Conservation (phyloP, 495 filamentous ascomycete genomes). For the Xylaria curta region DNA sequence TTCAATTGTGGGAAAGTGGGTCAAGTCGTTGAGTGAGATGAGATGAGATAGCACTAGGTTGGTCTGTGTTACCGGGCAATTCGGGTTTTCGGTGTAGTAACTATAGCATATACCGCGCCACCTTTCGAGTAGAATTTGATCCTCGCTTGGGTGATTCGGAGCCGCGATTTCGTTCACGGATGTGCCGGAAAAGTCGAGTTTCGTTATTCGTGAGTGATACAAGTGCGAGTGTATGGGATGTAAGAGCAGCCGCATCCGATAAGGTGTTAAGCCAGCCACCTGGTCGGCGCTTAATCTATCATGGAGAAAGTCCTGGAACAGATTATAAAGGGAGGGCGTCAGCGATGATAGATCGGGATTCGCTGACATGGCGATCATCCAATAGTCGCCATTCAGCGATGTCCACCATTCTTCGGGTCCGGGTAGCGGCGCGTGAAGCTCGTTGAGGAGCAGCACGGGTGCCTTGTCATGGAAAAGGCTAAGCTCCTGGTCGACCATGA, state of each 20-base stretch:
- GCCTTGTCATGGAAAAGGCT: constrained; percentile 67
- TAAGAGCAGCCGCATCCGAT: constrained; percentile 57
- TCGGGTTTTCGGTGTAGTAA: constrained; percentile 43
- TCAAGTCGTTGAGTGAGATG: constrained; percentile 64
- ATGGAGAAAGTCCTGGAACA: constrained; percentile 62
- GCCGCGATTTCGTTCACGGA: neutral
- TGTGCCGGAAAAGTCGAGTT: constrained; percentile 53
- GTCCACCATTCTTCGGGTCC: constrained; percentile 61
- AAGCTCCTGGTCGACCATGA: constrained; percentile 71
- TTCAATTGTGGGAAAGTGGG: constrained; percentile 66
- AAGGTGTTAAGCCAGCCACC: constrained; percentile 45
- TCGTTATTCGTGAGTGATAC: constrained; percentile 55
- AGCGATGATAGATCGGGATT: constrained; percentile 46
- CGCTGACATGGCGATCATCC: constrained; percentile 57
- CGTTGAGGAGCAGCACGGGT: constrained; percentile 62
- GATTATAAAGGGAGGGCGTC: constrained; percentile 59
- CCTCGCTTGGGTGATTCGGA: constrained; percentile 40
- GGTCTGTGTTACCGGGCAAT: constrained; percentile 51
- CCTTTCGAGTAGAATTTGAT: constrained; percentile 59
- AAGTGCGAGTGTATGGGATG: constrained; percentile 60
- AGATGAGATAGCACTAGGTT: constrained; percentile 70
- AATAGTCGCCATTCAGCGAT: constrained; percentile 48
- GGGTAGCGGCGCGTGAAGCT: constrained; percentile 64
- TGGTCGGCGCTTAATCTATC: constrained; percentile 47
- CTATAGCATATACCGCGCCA: constrained; percentile 62